Conservation (phyloP, 2,329 filamentous ascomycete species). For the Penicillium olsonii region DNA sequence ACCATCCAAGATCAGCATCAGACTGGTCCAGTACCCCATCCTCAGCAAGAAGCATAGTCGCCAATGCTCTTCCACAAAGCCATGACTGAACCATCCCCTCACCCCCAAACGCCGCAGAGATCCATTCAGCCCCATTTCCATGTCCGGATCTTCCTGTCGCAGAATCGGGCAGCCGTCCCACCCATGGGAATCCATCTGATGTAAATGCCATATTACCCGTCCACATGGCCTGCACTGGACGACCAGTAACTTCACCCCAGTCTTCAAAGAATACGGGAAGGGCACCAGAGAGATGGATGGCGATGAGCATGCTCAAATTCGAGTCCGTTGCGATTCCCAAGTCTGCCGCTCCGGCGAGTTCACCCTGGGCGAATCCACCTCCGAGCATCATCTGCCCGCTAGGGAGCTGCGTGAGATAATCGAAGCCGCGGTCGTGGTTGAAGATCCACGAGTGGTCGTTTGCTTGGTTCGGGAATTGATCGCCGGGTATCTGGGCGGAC, state of each 20-base stretch:
- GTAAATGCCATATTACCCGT: constrained; percentile 53
- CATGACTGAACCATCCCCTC: constrained; percentile 38
- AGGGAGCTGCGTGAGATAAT: constrained; percentile 55
- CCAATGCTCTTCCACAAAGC: constrained; percentile 32
- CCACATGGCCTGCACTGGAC: constrained; percentile 31
- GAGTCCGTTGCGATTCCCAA: constrained; percentile 53
- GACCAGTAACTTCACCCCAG: constrained; percentile 23
- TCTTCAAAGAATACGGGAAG: constrained; percentile 29
- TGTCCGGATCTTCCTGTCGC: constrained; percentile 12
- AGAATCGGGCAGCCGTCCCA: constrained; percentile 45
- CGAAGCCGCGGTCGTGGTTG: constrained; percentile 50
- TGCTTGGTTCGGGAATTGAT: constrained; percentile 30
- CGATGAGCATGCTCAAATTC: constrained; percentile 24
- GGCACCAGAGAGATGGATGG: constrained; percentile 30
- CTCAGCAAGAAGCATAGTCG: constrained; percentile 23
- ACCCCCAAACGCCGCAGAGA: constrained; percentile 31
- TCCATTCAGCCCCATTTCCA: constrained; percentile 25
- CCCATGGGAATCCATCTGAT: constrained; percentile 52
- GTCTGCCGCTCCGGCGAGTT: constrained; percentile 47
- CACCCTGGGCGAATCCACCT: constrained; percentile 52
- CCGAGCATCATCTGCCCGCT: constrained; percentile 56
- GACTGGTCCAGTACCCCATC: constrained; percentile 12
- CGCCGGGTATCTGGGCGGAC: constrained; percentile 41
- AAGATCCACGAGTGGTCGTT: constrained; percentile 54
- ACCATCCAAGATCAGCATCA: constrained; percentile 25